Conservation (phyloP, 2,329 filamentous ascomycete species). For the Corynespora cassiicola region DNA sequence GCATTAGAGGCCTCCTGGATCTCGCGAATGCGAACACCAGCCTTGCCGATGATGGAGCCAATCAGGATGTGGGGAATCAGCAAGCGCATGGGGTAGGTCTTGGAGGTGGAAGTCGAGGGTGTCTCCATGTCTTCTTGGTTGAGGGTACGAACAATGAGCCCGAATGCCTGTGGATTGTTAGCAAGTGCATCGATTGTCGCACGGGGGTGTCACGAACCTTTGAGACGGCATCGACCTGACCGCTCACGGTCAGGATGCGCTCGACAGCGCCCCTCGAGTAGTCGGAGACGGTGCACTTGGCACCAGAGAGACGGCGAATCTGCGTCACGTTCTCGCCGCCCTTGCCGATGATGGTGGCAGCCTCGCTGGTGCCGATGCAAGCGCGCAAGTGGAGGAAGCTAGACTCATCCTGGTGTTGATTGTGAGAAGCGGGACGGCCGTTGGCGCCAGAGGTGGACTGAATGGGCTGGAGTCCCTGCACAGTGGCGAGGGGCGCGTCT, state of each 20-base stretch:
- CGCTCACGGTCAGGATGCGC: constrained; percentile 96
- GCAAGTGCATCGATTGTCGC: constrained; percentile 1
- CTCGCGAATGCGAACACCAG: constrained; percentile 92
- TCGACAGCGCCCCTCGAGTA: constrained; percentile 97
- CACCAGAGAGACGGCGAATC: constrained; percentile 91
- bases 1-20: constrained; percentile 98
- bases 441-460: constrained; percentile 62
- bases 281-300: constrained; percentile 98
- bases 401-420: constrained; percentile 79
- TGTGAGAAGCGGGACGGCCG: constrained; percentile 55
- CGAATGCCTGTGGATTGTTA: constrained; percentile 75
- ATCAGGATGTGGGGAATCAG: constrained; percentile 97
- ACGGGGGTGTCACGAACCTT: constrained; percentile 70
- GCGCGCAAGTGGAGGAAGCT: constrained; percentile 97
- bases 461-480: constrained; percentile 64
- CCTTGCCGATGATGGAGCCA: constrained; percentile 98
- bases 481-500: constrained; percentile 56
- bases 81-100: constrained; percentile 94
- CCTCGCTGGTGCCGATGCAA: constrained; percentile 96
- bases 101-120: constrained; percentile 89
- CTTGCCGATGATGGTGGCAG: constrained; percentile 97
- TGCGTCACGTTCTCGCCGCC: constrained; percentile 98
- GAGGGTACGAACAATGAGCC: constrained; percentile 94
- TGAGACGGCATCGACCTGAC: constrained; percentile 92
- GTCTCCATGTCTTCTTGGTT: constrained; percentile 94